Evolutionary conservation across 2,329 filamentous ascomycete species (phyloP).

Genomic region (Zarea fungicola): DNA sequence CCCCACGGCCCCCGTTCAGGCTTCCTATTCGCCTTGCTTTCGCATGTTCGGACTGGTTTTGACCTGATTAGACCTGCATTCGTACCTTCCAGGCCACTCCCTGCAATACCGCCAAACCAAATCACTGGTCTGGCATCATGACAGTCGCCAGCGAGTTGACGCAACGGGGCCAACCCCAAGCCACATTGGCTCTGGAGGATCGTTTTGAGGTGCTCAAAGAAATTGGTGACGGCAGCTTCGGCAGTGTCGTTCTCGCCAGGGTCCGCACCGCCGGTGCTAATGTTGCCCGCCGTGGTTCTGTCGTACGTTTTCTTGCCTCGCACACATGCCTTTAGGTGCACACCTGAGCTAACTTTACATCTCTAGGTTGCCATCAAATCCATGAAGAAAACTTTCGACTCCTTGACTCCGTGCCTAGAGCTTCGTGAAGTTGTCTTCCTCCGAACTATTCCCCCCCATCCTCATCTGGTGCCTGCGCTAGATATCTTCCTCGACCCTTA

Average conservation of each 20-base stretch:
- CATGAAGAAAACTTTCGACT: conserved; percentile 99
- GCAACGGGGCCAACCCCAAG: conserved; percentile 59
- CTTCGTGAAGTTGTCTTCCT: conserved; percentile 96
- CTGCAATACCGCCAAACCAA: neutral
- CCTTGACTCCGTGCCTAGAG: conserved; percentile 82
- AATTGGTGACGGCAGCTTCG: conserved; percentile 97
- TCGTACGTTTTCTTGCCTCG: conserved; percentile 57
- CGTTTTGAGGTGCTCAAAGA: conserved; percentile 97
- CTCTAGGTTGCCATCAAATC: conserved; percentile 93
- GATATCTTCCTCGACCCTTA: conserved; percentile 98
- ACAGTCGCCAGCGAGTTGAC: conserved; percentile 70
- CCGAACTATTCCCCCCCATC: conserved; percentile 78
- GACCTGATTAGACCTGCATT: conserved; percentile 9
- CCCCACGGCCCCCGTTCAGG: conserved; percentile 5
- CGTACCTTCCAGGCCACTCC: neutral
- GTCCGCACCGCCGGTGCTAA: conserved; percentile 86
- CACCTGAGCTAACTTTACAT: conserved; percentile 14
- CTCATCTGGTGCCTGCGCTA: conserved; percentile 90
- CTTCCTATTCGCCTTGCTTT: conserved; percentile 2
- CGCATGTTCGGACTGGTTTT: neutral
- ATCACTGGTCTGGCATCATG: conserved; percentile 48
- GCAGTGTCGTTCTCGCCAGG: conserved; percentile 86
- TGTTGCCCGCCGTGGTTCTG: conserved; percentile 81
- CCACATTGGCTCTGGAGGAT: conserved; percentile 72
- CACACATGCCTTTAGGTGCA: conserved; percentile 3